Percentiles rank a stretch among this genome's conserved stretches.
Conservation (phyloP, 2,329 filamentous ascomycete species). For the Colletotrichum sp. region DNA sequence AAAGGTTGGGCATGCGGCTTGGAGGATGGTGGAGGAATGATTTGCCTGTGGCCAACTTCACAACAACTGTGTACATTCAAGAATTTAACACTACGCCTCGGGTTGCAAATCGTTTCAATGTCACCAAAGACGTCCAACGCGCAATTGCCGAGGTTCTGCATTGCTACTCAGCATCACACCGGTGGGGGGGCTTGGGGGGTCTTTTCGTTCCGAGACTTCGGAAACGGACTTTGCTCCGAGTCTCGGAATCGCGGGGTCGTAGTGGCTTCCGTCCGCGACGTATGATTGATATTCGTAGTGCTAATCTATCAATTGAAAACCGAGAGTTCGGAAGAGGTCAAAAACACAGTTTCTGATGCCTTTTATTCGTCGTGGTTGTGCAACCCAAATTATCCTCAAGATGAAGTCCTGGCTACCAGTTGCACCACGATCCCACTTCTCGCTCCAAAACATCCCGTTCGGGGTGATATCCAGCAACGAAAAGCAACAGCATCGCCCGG, state of each 20-base stretch:
- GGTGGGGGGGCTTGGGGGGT: neutral
- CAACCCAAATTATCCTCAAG: neutral
- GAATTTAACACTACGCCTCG: neutral
- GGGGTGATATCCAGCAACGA: slow-evolving; percentile 69
- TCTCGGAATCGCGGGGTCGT: neutral
- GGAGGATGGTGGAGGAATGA: neutral
- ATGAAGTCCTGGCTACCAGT: slow-evolving; percentile 21
- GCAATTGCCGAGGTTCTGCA: neutral
- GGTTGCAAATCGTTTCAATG: neutral
- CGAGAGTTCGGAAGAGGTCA: neutral
- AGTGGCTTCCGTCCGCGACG: neutral
- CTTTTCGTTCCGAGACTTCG: neutral
- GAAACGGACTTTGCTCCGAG: neutral
- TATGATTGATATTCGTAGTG: neutral
- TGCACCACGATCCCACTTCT: slow-evolving; percentile 51
- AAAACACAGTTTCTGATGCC: neutral
- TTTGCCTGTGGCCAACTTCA: neutral
- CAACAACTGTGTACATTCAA: neutral
- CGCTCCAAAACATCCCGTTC: slow-evolving; percentile 75
- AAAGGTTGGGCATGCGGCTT: neutral
- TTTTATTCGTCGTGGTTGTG: neutral
- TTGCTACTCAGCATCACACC: neutral
- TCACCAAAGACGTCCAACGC: neutral
- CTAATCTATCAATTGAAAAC: neutral
- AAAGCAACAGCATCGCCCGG: slow-evolving; percentile 60